Percentiles rank a stretch among this genome's conserved stretches.
These are phyloP conservation scores for Solanum chilense DNA, from an alignment of 257 asterid genomes.

Conservation along the genomic window DNA sequence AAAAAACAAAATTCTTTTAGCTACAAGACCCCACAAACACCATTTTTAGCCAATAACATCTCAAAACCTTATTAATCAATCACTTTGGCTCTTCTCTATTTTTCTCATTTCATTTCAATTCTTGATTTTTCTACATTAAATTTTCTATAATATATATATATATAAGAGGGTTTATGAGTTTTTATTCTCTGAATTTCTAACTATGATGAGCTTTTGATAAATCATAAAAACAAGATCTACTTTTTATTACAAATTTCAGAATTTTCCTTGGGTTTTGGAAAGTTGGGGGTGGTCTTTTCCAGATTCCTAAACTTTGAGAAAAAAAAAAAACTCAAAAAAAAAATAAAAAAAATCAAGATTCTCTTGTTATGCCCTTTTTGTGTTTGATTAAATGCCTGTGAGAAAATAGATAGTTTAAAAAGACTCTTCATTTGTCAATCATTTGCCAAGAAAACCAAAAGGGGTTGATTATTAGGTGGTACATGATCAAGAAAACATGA, in stretches of 20 bases:
- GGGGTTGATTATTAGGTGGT: not conserved
- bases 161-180: not conserved
- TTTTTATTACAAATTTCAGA: conserved; percentile 5
- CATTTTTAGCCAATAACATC: conserved; percentile 45
- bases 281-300: conserved; percentile 32
- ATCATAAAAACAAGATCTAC: conserved; percentile 29
- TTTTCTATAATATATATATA: not conserved
- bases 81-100: not conserved
- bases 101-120: not conserved
- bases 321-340: not conserved
- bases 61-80: not conserved
- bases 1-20: not conserved
- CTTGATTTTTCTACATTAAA: not conserved
- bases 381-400: conserved; percentile 17
- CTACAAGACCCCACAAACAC: conserved; percentile 25
- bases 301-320: conserved; percentile 42
- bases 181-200: not conserved
- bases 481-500: conserved; percentile 23
- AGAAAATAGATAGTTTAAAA: conserved; percentile 16
- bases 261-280: conserved; percentile 46
- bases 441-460: not conserved
- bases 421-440: not conserved
- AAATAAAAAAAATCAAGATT: conserved; percentile 22
- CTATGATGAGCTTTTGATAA: conserved; percentile 4
- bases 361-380: conserved; percentile 10